Conservation (phyloP, 2,329 filamentous ascomycete genomes). For the Dactylellina sp. region DNA sequence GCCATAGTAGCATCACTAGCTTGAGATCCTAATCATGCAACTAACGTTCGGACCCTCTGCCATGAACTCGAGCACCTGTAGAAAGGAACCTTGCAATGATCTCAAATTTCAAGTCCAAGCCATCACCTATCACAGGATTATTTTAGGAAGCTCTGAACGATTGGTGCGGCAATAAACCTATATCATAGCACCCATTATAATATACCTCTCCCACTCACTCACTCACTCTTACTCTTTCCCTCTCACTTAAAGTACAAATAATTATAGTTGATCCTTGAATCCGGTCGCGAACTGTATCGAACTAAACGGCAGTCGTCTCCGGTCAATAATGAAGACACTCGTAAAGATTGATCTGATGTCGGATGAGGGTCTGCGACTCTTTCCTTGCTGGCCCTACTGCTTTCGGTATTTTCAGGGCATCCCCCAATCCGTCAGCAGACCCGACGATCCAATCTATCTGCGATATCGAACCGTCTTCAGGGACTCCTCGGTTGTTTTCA, state of each 20-base stretch:
- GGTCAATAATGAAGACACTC: too few species aligned
- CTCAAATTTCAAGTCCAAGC: background rate
- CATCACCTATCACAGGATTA: slow-evolving; percentile 41
- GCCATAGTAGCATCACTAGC: too few species aligned
- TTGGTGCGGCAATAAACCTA: slow-evolving; percentile 34
- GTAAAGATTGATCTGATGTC: too few species aligned
- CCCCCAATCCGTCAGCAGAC: slow-evolving; percentile 15
- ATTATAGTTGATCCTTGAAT: too few species aligned
- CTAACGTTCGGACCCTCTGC: slow-evolving; percentile 18
- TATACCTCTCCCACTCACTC: slow-evolving; percentile 17
- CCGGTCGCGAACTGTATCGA: too few species aligned
- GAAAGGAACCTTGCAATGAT: too few species aligned
- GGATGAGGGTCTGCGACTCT: too few species aligned
- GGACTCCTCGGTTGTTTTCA: slow-evolving; percentile 33
- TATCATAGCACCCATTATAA: slow-evolving; percentile 38
- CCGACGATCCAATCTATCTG: slow-evolving; percentile 54
- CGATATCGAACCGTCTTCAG: slow-evolving; percentile 48
- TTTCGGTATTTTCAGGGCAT: background rate
- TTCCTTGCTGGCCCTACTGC: too few species aligned
- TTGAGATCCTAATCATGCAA: background rate
- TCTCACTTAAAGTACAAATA: too few species aligned
- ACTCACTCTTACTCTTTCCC: slow-evolving; percentile 2
- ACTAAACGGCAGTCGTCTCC: slow-evolving; percentile 4
- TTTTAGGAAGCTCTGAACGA: slow-evolving; percentile 34
- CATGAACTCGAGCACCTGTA: slow-evolving; percentile 5